phyloP scores from a whole-genome alignment of 345 rosid genomes.

The Brassica carinata region DNA sequence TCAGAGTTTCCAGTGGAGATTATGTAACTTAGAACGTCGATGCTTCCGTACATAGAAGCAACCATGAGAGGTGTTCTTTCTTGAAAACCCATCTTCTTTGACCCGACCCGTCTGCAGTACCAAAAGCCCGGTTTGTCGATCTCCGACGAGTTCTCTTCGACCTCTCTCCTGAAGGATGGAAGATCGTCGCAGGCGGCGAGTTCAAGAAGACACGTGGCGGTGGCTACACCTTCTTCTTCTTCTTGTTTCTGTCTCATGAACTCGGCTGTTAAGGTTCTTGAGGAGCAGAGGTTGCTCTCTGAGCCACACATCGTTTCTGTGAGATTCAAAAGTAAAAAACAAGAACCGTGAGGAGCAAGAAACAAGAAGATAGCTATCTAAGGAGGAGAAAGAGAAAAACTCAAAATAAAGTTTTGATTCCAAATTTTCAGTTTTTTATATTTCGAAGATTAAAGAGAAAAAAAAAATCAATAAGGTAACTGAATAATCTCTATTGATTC shows the following conservation, averaged over 20 bases:
- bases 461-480: neutral
- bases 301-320: constrained; percentile 72
- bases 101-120: constrained; percentile 79
- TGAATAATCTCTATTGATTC: neutral
- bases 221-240: neutral
- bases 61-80: constrained; percentile 85
- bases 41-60: constrained; percentile 81
- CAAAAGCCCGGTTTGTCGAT: constrained; percentile 61
- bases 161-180: constrained; percentile 50
- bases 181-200: constrained; percentile 73
- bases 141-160: constrained; percentile 53
- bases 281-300: constrained; percentile 42
- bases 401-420: neutral
- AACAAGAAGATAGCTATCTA: constrained; percentile 4
- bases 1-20: constrained; percentile 50
- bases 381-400: neutral
- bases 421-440: constrained; percentile 8
- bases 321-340: constrained; percentile 18
- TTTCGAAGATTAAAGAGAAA: neutral
- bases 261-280: constrained; percentile 48
- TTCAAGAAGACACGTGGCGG: constrained; percentile 68
- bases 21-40: constrained; percentile 59
- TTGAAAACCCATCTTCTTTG: constrained; percentile 82
- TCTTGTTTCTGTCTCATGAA: constrained; percentile 39
- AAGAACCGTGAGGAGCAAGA: constrained; percentile 7